Conservation (phyloP, 1,284 basidiomycete genomes). For the Tilletia walkeri region DNA sequence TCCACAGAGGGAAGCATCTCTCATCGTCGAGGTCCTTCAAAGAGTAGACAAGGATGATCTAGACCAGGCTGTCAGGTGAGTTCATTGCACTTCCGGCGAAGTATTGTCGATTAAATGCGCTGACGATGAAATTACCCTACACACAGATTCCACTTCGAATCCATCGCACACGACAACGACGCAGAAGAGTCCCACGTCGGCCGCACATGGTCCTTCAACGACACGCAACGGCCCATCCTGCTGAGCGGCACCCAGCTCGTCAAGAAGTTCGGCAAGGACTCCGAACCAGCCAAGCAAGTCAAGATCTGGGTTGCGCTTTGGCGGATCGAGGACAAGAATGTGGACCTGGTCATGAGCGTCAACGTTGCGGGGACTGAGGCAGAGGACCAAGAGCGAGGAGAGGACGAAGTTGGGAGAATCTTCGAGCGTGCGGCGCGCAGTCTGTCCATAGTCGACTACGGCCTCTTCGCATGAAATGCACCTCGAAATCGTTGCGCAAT, state of each 20-base stretch:
- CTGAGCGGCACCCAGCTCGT: slow-evolving; percentile 43
- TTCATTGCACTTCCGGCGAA: not conserved
- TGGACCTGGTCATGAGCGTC: slow-evolving; percentile 51
- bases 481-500: slow-evolving; percentile 1
- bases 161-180: slow-evolving; percentile 86
- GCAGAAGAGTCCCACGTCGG: slow-evolving; percentile 64
- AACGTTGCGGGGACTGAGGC: slow-evolving; percentile 38
- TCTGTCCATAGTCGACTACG: slow-evolving; percentile 30
- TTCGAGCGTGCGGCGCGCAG: slow-evolving; percentile 28
- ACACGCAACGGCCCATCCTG: slow-evolving; percentile 31
- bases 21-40: slow-evolving; percentile 83
- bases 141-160: slow-evolving; percentile 81
- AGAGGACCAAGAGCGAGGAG: not conserved
- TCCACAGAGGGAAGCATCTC: slow-evolving; percentile 60
- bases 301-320: slow-evolving; percentile 47
- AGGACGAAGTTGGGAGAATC: not conserved
- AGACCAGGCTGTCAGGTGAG: slow-evolving; percentile 51
- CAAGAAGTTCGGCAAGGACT: slow-evolving; percentile 44
- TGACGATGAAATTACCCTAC: too few species aligned
- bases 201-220: slow-evolving; percentile 52
- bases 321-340: slow-evolving; percentile 42
- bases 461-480: slow-evolving; percentile 26
- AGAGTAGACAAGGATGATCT: slow-evolving; percentile 63
- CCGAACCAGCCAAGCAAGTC: slow-evolving; percentile 36
- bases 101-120: not conserved